Conservation (phyloP, 805 yeast species). For the Kodamaea hsintzibuensis region DNA sequence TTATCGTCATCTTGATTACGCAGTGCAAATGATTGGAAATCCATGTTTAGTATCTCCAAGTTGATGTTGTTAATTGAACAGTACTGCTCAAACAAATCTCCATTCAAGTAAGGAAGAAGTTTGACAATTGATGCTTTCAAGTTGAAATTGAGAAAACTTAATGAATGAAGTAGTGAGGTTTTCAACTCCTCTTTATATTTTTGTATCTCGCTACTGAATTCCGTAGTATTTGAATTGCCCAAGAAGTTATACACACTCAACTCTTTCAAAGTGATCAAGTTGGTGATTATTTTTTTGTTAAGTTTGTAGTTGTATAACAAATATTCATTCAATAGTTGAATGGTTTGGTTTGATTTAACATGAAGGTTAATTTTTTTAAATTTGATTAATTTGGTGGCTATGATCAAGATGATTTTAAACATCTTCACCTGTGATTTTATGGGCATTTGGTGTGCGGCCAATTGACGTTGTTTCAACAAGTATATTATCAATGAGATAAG, state of each 20-base stretch:
- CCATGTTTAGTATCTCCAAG: conserved; percentile 17
- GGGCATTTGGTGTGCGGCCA: neutral
- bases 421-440: conserved; percentile 18
- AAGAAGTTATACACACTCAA: conserved; percentile 24
- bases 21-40: neutral
- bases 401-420: conserved; percentile 32
- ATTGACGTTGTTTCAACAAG: conserved; percentile 23
- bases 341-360: conserved; percentile 25
- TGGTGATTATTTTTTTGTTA: conserved; percentile 37
- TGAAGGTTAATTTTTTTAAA: conserved; percentile 22
- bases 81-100: conserved; percentile 39
- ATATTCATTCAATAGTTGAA: conserved; percentile 28
- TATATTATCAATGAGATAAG: conserved; percentile 28
- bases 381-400: conserved; percentile 29
- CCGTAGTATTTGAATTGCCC: conserved; percentile 1
- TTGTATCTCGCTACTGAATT: neutral
- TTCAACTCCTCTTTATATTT: conserved; percentile 13
- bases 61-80: conserved; percentile 39
- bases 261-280: conserved; percentile 34
- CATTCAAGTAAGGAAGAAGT: conserved; percentile 35
- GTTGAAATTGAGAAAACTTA: conserved; percentile 30
- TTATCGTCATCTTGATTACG: conserved; percentile 13
- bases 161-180: conserved; percentile 23
- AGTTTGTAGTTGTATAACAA: conserved; percentile 34
- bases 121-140: conserved; percentile 28